Conservation (phyloP, 2,329 filamentous ascomycete genomes). For the Tolypocladium cylindrosporum region DNA sequence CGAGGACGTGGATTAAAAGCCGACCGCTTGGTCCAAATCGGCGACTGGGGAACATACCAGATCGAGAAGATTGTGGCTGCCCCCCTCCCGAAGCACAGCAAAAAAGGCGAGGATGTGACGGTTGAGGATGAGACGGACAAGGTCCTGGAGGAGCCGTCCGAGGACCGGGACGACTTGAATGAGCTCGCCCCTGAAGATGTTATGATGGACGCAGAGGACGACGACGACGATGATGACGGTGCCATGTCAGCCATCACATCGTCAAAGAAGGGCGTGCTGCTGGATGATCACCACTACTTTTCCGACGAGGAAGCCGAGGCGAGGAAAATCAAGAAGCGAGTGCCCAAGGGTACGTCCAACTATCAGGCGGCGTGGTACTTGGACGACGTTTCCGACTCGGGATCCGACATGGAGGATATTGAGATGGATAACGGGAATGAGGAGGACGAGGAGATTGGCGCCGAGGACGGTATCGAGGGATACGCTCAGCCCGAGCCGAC, state of each 20-base stretch:
- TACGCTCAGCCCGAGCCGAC: constrained; percentile 57
- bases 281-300: constrained; percentile 98
- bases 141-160: constrained; percentile 60
- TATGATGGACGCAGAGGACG: constrained; percentile 55
- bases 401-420: constrained; percentile 68
- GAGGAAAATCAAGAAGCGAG: constrained; percentile 49
- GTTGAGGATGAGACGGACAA: constrained; percentile 47
- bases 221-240: constrained; percentile 44
- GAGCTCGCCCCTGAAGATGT: constrained; percentile 81
- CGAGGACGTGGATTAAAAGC: constrained; percentile 81
- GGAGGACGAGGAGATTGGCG: constrained; percentile 49
- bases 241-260: constrained; percentile 24
- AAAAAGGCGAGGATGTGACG: constrained; percentile 56
- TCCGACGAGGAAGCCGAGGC: constrained; percentile 69
- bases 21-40: constrained; percentile 80
- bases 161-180: constrained; percentile 73
- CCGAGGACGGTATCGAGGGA: constrained; percentile 76
- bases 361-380: constrained; percentile 96
- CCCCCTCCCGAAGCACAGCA: constrained; percentile 51
- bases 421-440: constrained; percentile 51
- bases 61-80: constrained; percentile 80
- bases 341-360: constrained; percentile 85
- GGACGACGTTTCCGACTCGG: constrained; percentile 69
- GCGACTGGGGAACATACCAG: constrained; percentile 90
- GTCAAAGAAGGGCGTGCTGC: constrained; percentile 73